phyloP scores from a whole-genome alignment of 2,329 filamentous ascomycete genomes.

The Dactylella cylindrospora region DNA sequence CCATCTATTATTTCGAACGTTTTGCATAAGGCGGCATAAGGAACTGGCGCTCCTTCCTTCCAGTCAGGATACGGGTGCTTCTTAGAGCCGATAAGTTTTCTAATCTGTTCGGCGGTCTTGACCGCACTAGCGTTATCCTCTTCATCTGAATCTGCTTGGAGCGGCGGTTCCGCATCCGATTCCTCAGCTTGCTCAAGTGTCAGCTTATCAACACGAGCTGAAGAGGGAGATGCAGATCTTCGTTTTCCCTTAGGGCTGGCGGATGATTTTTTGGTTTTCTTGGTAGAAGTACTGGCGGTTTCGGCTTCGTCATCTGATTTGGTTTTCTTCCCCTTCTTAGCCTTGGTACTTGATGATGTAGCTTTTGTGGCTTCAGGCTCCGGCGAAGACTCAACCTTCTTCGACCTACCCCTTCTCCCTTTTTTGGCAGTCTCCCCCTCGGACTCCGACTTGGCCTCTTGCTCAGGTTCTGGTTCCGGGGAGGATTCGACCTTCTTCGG shows the following conservation, averaged over 20 bases:
- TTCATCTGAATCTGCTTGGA: slow-evolving; percentile 57
- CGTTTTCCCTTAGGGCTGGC: slow-evolving; percentile 48
- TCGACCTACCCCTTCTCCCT: slow-evolving; percentile 51
- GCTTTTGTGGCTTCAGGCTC: slow-evolving; percentile 56
- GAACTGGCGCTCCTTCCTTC: slow-evolving; percentile 83
- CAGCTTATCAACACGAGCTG: slow-evolving; percentile 48
- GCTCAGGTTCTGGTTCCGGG: slow-evolving; percentile 14
- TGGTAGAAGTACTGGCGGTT: too few species aligned
- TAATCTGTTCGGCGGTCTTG: slow-evolving; percentile 72
- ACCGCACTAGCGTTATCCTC: slow-evolving; percentile 60
- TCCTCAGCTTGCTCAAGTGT: slow-evolving; percentile 55
- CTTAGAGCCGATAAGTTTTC: slow-evolving; percentile 76
- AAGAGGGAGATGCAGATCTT: slow-evolving; percentile 47
- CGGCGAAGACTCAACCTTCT: slow-evolving; percentile 54
- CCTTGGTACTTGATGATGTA: slow-evolving; percentile 49
- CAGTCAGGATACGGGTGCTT: slow-evolving; percentile 94
- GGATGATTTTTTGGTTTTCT: slow-evolving; percentile 50
- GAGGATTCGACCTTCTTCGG: slow-evolving; percentile 21
- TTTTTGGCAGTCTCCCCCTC: slow-evolving; percentile 23
- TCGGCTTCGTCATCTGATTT: slow-evolving; percentile 36
- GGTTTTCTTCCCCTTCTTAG: slow-evolving; percentile 47
- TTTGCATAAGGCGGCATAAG: slow-evolving; percentile 89
- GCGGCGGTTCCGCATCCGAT: slow-evolving; percentile 53
- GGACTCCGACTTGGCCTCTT: slow-evolving; percentile 18
- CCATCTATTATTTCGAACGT: slow-evolving; percentile 95